Base-by-base conservation (phyloP, 192 early-diverging fungal genomes). In the Allomyces javanicus region DNA sequence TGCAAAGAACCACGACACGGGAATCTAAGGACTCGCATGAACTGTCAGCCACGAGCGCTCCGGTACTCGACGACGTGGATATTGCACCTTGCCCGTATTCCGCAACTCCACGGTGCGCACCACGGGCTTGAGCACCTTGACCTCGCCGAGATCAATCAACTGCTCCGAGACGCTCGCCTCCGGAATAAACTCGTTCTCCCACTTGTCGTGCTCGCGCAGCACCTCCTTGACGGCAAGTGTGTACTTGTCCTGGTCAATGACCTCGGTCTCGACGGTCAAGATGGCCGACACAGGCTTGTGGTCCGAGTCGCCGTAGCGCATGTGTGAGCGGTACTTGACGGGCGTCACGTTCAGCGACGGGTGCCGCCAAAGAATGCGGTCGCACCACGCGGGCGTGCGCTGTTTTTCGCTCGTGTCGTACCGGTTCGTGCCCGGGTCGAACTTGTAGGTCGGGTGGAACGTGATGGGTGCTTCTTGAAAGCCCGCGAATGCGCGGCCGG, bases 401-500 rank as follows among this genome's bases (percentile, higher is more conserved):
- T 77, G 77, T 68, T 93, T 93, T 68, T 88, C 88, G 63, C 83
- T 87, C 1, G 85, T 83, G 71, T 99, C 94, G 71, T 86, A 96
- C 10, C 67, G 75, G 62, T 72, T 74, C 0, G 89, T 94, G 0
- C 93, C 92, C 62, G 88, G 73, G 65, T 94, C 87, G 67, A 85
- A 95, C 73, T 97, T 96, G 80, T 94, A 98, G 0, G 93, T 94
- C 0, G 96, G 96, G 9, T 72, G 70, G 75, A 98, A 98, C 0
- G 45, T 69, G 44, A 98, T 84, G 0, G 72, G 63, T 3, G 80
- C 85, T 71, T 99, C 96, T 17, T 90, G 75, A 69, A 94, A 99
- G 26, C 83, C 87, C n/a, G 70, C 74, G 72, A 99, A 96, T 1
- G 88, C 85, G 67, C 85, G 79, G 43, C 78, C 77, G 40, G 81